Evolutionary conservation across 768 basidiomycete genomes (phyloP), one percentile per base, ranked within the genome.

Genomic region (Mycena venus): DNA sequence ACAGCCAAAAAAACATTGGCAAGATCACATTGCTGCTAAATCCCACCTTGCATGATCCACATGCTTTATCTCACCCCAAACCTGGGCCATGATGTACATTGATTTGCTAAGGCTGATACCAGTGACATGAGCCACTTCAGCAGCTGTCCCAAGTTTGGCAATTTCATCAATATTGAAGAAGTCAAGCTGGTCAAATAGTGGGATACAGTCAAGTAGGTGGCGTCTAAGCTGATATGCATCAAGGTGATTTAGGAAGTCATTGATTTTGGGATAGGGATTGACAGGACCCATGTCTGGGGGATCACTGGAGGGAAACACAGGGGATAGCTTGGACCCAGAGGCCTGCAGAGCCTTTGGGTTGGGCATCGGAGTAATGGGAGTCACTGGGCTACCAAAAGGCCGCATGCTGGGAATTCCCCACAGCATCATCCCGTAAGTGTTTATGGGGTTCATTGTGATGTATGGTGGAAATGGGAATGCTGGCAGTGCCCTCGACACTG

Each of bases 91-190:
- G 21, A 73, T 11, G 21, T 25, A 73, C 2, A 34, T 34, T 29
- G 65, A 32, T 31, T 73, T 73, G 2, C 72, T 65, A 0, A 27
- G 32, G 12, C 36, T 59, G 47, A 25, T 49, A 1, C 27, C n/a
- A 2, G 31, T n/a, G 12, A 32, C 1, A 15, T 19, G n/a, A 19
- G 12, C 9, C 3, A 62, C 4, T 23, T 44, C 31, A 14, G 38
- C 38, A 17, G 58, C 59, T 2, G 31, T 49, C 21, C 17, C 23
- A 0, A 74, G 67, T 10, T 49, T 42, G 7, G 34, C 34, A 44
- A 74, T 53, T 29, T 74, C 67, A 31, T 74, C 60, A 32, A 74
- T 74, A 17, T 74, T 27, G 60, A 12, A 74, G 47, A 68, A 62
- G 36, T 74, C 72, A 10, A 69, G 44, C 1, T 36, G 38, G 8